A percentile compares a stretch with the other conserved stretches of the same genome.
These are phyloP conservation scores for Xylaria hypoxylon DNA, from an alignment of 2,329 filamentous ascomycete species.

Conservation along the genomic window DNA sequence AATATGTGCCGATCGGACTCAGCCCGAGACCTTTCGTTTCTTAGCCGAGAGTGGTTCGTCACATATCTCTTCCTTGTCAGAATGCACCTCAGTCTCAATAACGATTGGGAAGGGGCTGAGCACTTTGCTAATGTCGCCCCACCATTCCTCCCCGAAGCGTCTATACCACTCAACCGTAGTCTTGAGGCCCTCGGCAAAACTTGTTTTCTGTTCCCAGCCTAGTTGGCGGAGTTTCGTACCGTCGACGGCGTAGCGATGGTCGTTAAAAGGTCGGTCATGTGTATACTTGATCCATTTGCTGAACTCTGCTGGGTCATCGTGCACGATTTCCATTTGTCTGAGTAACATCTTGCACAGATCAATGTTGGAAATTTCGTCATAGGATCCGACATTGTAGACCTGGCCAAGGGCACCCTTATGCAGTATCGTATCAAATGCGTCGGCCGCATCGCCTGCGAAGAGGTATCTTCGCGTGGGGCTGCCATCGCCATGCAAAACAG, in stretches of 20 bases:
- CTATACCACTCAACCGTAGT: conserved; percentile 78
- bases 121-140: conserved; percentile 77
- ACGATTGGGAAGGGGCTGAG: conserved; percentile 76
- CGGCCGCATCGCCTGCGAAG: conserved; percentile 81
- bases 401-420: conserved; percentile 80
- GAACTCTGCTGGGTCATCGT: conserved; percentile 64
- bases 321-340: conserved; percentile 68
- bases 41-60: conserved; percentile 49
- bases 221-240: conserved; percentile 74
- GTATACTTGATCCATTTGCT: conserved; percentile 78
- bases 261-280: conserved; percentile 82
- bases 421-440: conserved; percentile 86
- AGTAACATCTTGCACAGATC: conserved; percentile 75
- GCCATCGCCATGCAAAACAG: conserved; percentile 82
- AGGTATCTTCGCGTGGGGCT: conserved; percentile 80
- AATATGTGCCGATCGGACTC: background rate
- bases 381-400: conserved; percentile 84
- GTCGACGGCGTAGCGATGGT: conserved; percentile 78
- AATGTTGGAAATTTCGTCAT: conserved; percentile 81
- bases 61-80: conserved; percentile 59
- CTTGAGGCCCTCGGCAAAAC: conserved; percentile 71
- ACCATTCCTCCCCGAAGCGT: conserved; percentile 74
- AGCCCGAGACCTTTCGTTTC: conserved; percentile 46
- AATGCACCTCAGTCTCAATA: conserved; percentile 65
- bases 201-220: conserved; percentile 76